phyloP scores from a whole-genome alignment of 352 stramenopile species.

The Plasmopara halstedii region DNA sequence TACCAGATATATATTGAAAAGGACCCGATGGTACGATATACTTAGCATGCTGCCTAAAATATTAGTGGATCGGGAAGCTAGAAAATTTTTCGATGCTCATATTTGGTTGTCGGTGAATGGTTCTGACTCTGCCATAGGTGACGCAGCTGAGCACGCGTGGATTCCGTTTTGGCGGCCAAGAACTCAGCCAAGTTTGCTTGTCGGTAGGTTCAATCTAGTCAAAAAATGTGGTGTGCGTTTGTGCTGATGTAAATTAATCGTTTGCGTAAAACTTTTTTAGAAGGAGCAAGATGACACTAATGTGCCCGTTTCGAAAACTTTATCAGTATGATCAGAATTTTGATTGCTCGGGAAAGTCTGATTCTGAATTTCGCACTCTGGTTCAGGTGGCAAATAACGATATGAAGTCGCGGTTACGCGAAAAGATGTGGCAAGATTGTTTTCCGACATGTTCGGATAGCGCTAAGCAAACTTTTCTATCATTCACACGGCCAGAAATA shows the following conservation, averaged over 20 bases:
- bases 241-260: background rate
- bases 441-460: conserved; percentile 74
- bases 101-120: conserved; percentile 8
- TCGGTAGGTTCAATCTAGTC: conserved; percentile 22
- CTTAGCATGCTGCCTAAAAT: too few species aligned
- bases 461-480: conserved; percentile 61
- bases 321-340: conserved; percentile 12
- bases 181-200: conserved; percentile 24
- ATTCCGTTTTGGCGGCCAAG: conserved; percentile 21
- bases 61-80: too few species aligned
- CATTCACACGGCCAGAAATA: conserved; percentile 61
- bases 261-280: conserved; percentile 1
- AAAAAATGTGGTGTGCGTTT: background rate
- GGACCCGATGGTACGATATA: conserved; percentile 39
- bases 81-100: background rate
- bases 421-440: conserved; percentile 74
- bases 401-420: conserved; percentile 42
- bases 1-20: conserved; percentile 84
- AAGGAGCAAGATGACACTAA: conserved; percentile 13
- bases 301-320: conserved; percentile 7
- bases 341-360: background rate
- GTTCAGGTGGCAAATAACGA: conserved; percentile 30
- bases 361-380: background rate
- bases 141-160: conserved; percentile 27
- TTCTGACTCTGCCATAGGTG: conserved; percentile 27